Base-by-base conservation (phyloP, 495 filamentous ascomycete species). In the Xylaria intraflava region DNA sequence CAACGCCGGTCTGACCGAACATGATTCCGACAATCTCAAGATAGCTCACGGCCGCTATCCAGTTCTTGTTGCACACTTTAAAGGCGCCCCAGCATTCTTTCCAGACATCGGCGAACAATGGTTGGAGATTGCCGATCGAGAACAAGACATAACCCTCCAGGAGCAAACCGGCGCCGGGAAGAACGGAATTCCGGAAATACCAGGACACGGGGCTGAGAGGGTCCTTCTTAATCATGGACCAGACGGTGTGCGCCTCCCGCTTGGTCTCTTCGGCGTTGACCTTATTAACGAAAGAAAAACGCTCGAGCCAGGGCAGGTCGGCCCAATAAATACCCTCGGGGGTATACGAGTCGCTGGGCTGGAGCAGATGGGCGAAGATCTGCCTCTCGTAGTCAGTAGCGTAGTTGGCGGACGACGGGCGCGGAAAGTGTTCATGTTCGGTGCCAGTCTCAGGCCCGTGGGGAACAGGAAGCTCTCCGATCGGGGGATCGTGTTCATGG, bases 81-180 rank as follows among this genome's bases (percentile, higher is more conserved):
- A 60, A 58, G 2, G 69, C 72, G 0, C 73, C 74, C 90, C 90
- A 96, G 76, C 90, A 96, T 2, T 59, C 49, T 3, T 80, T 76
- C 76, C 89, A 95, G 14, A 79, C 73, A 6, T 76, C 69, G 52
- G 81, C 60, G 60, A 94, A 89, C 2, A 96, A 74, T 3, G 90
- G 86, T 60, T 81, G 82, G 50, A 95, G 66, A 68, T 92, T 94
- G 62, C 90, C 90, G 57, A 96, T 95, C 50, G 89, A 94, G 80
- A 96, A 96, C 27, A 96, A 80, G 35, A 95, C 89, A 70, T 95
- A 95, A 62, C 88, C 89, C 78, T 96, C 90, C 19, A 96, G 78
- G 61, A 87, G 82, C 24, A 96, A 78, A 69, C 90, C 90, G 56
- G 88, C 88, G 69, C 90, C 90, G 43, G 89, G 90, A 31, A 96